Evolutionary conservation across 257 asterid genomes (phyloP), one percentile per base, ranked within the genome.

Genomic region (Thymus quinquecostatus): DNA sequence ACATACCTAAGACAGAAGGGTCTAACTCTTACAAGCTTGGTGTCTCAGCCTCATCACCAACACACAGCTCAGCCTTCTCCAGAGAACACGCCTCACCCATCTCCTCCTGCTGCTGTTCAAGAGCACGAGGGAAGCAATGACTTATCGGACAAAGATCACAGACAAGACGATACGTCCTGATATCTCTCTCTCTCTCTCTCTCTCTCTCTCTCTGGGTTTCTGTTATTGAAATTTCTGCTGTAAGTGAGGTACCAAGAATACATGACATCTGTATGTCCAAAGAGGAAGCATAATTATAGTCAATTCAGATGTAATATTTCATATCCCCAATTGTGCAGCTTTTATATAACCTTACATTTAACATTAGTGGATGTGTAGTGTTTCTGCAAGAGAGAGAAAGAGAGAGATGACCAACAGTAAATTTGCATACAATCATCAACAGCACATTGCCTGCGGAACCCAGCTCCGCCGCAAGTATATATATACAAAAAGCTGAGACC

Each of bases 1-100:
- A 86, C 78, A 55, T 93, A 93, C 73, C 72, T 93, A 64, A 89
- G 83, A 77, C 95, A 86, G 88, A 91, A 86, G 72, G 98, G 98
- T 62, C 96, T 93, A 5, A 74, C 96, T 62, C 96, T 93, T 7
- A 74, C 96, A 12, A 93, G 95, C 87, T 84, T 93, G 82, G 85
- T 79, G 30, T 69, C 75, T 7, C 96, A 85, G 72, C 64, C 75
- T 7, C 96, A 85, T 70, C 88, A 78, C 65, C 91, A 79, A 66
- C 84, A 68, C 44, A 41, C 74, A 45, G 77, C 82, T 65, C 81
- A 62, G 59, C 72, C 75, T 11, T 65, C 77, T 1, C 71, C 56
- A 61, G 91, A 85, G 64, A 80, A 69, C 67, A 74, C 71, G 60
- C 70, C 75, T 33, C 80, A 43, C 14, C 11, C 49, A 44, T 10